Evolutionary conservation across 495 filamentous ascomycete species (phyloP).

Genomic region (Glarea lozoyensis): DNA sequence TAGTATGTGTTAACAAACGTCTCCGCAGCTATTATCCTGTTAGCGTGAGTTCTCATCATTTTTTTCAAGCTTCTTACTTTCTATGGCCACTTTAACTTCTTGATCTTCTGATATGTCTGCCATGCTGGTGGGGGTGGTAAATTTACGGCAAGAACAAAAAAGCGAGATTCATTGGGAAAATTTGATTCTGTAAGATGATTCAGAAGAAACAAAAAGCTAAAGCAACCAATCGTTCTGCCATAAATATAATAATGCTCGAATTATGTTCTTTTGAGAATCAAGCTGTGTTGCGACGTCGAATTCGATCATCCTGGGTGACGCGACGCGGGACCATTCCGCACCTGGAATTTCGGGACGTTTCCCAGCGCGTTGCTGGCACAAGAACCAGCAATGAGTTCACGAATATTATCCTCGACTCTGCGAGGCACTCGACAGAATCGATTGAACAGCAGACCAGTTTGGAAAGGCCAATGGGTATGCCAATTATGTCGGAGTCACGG

Average conservation of each 20-base stretch:
- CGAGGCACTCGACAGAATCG: background rate
- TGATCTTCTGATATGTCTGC: slow-evolving; percentile 14
- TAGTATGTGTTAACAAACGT: slow-evolving; percentile 20
- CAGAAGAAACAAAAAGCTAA: too few species aligned
- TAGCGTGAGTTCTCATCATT: background rate
- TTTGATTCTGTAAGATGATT: too few species aligned
- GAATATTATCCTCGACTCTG: slow-evolving; percentile 2
- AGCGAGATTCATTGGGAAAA: too few species aligned
- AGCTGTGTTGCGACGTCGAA: too few species aligned
- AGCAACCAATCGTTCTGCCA: too few species aligned
- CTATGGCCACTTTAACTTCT: slow-evolving; percentile 15
- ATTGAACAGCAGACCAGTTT: background rate
- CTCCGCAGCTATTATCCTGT: slow-evolving; percentile 18
- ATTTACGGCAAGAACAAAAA: too few species aligned
- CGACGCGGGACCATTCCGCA: background rate
- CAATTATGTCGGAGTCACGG: slow-evolving; percentile 6
- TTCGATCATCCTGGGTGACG: background rate
- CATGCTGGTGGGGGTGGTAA: slow-evolving; percentile 2
- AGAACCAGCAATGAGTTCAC: slow-evolving; percentile 5
- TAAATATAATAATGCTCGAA: too few species aligned
- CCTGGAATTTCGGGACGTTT: slow-evolving; percentile 1
- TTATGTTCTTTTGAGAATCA: too few species aligned
- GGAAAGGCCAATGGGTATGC: slow-evolving; percentile 14
- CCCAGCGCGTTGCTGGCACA: background rate
- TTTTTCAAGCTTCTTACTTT: slow-evolving; percentile 5